phyloP scores from a whole-genome alignment of 305 asterid species.

The Nicotiana rustica region DNA sequence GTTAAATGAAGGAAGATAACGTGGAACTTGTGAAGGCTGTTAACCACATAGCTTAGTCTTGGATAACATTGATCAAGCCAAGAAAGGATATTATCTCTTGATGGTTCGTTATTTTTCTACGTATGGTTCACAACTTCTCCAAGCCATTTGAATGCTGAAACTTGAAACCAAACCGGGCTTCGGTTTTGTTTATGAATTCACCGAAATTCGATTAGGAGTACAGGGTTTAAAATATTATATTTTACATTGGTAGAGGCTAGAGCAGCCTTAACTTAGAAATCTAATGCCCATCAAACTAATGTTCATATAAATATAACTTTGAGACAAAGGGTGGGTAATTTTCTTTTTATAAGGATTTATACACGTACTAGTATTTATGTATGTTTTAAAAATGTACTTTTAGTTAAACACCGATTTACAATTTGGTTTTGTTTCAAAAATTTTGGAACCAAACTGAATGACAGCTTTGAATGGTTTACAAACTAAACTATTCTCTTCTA shows the following conservation, averaged over 20 bases:
- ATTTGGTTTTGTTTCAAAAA: not conserved
- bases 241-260: not conserved
- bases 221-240: not conserved
- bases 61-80: not conserved
- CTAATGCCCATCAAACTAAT: not conserved
- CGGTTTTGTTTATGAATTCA: not conserved
- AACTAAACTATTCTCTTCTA: not conserved
- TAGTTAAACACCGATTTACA: not conserved
- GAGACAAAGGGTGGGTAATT: not conserved
- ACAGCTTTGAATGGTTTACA: not conserved
- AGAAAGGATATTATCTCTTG: not conserved
- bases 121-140: not conserved
- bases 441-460: not conserved
- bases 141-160: not conserved
- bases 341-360: not conserved
- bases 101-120: not conserved
- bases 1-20: constrained; percentile 12
- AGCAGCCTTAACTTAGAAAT: not conserved
- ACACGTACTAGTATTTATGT: not conserved
- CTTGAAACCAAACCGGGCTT: not conserved
- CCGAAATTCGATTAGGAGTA: not conserved
- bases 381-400: not conserved
- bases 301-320: not conserved
- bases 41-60: not conserved
- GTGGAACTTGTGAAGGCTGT: constrained; percentile 8